phyloP scores from a whole-genome alignment of 163 green algal species.

The Coccomyxa subellipsoidea region DNA sequence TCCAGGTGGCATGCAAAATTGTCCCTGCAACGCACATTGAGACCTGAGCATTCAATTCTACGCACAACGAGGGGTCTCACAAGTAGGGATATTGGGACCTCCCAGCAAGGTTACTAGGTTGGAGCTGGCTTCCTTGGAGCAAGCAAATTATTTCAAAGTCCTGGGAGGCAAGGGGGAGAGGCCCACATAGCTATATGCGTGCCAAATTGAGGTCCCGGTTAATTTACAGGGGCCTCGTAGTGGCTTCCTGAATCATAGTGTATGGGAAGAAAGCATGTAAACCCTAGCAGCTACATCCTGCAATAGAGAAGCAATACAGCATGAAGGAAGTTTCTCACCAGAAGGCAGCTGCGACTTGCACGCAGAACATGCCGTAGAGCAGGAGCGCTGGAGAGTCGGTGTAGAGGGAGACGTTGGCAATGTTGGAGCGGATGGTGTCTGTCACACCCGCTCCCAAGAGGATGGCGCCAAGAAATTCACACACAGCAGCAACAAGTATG shows the following conservation, averaged over 20 bases:
- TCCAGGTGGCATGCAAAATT: conserved; percentile 38
- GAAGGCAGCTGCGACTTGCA: not conserved
- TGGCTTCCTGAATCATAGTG: not conserved
- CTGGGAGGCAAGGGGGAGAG: no score
- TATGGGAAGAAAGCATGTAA: not conserved
- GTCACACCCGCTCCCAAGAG: conserved; percentile 61
- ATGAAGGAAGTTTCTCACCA: not conserved
- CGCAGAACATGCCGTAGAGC: conserved; percentile 12
- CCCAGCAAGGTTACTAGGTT: no score
- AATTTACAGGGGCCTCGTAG: no score
- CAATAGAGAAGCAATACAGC: not conserved
- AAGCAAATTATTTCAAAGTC: no score
- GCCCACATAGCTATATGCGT: no score
- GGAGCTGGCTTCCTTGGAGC: no score
- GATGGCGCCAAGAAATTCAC: conserved; percentile 72
- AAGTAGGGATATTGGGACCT: no score
- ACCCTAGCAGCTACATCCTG: not conserved
- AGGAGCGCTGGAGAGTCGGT: conserved; percentile 3
- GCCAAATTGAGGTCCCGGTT: no score
- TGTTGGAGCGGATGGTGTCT: conserved; percentile 3
- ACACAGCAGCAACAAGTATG: conserved; percentile 55
- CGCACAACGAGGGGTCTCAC: not conserved
- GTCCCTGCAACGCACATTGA: conserved; percentile 13
- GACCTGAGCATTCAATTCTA: not conserved
- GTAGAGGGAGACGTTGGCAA: conserved; percentile 8